Evolutionary conservation across 176 grass and related monocot species (phyloP).

Genomic region (Oryza rufipogon): DNA sequence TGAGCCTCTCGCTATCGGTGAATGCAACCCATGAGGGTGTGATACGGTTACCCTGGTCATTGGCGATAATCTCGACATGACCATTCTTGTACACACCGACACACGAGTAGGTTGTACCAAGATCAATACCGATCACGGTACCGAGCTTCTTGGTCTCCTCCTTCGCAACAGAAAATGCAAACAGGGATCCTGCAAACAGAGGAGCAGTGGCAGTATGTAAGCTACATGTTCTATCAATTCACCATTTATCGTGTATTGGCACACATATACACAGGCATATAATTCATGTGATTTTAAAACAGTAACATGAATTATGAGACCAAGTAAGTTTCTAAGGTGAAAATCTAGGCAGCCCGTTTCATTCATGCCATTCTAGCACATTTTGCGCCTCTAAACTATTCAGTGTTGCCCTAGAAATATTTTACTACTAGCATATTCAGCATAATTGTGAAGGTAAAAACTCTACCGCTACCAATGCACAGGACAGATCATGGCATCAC

Average conservation of each 20-base stretch:
- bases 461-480: not conserved
- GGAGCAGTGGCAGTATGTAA: not conserved
- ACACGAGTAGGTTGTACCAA: slow-evolving; percentile 68
- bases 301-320: not conserved
- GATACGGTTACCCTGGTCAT: slow-evolving; percentile 81
- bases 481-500: slow-evolving; percentile 5
- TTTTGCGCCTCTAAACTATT: not conserved
- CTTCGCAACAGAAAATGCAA: slow-evolving; percentile 62
- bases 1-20: slow-evolving; percentile 69
- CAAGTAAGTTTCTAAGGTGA: not conserved
- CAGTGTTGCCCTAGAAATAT: not conserved
- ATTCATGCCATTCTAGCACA: not conserved
- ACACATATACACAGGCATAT: not conserved
- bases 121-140: slow-evolving; percentile 69
- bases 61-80: slow-evolving; percentile 68
- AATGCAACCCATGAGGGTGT: slow-evolving; percentile 72
- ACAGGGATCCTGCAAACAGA: slow-evolving; percentile 53
- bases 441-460: not conserved
- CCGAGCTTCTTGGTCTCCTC: slow-evolving; percentile 71
- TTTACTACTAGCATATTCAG: not conserved
- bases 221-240: not conserved
- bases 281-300: not conserved
- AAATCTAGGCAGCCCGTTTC: not conserved
- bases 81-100: slow-evolving; percentile 69
- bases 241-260: not conserved